These are phyloP conservation scores for Caulochytrium protostelioides DNA, from an alignment of 371 early-diverging fungal genomes.

Conservation along the genomic window DNA sequence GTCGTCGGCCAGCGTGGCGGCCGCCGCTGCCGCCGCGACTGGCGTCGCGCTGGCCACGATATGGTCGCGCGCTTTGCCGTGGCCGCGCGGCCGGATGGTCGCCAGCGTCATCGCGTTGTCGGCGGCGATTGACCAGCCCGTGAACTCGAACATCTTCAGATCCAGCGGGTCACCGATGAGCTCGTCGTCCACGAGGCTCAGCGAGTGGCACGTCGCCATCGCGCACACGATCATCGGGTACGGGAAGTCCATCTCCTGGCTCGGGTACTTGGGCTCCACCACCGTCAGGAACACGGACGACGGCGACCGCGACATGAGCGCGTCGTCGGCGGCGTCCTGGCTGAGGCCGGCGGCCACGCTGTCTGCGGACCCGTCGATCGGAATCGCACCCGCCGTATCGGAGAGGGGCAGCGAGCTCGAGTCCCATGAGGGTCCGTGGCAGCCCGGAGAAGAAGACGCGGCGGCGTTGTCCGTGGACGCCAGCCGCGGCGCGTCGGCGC, in stretches of 20 bases:
- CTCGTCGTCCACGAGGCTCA: constrained; percentile 73
- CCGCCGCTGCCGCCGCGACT: background rate
- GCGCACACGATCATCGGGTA: constrained; percentile 31
- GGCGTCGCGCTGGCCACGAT: too few species aligned
- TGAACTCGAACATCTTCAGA: constrained; percentile 94
- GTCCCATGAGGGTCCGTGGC: too few species aligned
- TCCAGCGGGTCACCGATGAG: constrained; percentile 96
- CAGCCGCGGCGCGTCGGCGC: background rate
- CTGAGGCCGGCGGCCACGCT: too few species aligned
- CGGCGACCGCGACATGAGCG: too few species aligned
- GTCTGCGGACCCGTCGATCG: too few species aligned
- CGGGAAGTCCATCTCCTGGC: constrained; percentile 14
- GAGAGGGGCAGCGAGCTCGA: too few species aligned
- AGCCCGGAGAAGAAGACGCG: too few species aligned
- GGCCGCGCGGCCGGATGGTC: constrained; percentile 5
- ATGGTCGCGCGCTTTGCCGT: too few species aligned
- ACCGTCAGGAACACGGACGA: background rate
- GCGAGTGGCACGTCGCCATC: constrained; percentile 89
- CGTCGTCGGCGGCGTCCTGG: too few species aligned
- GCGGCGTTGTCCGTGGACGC: background rate
- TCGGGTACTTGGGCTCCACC: background rate
- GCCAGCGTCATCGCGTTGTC: constrained; percentile 12
- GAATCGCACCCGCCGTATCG: too few species aligned
- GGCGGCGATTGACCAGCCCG: constrained; percentile 76
- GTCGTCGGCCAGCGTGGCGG: constrained; percentile 4